These are phyloP conservation scores for Quercus lobata DNA, from an alignment of 331 rosid species.

Conservation along the genomic window DNA sequence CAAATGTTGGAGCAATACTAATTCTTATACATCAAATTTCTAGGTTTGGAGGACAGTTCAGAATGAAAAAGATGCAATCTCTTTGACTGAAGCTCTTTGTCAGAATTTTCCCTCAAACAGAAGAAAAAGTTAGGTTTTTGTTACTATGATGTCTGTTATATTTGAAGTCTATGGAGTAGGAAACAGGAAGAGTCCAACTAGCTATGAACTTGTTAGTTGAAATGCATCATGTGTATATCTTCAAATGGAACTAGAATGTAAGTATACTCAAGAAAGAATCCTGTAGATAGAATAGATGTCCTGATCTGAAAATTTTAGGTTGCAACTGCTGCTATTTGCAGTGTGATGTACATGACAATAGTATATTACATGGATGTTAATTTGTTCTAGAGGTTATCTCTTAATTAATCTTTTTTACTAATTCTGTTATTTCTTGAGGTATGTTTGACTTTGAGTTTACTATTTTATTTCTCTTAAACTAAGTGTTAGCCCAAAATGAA, in stretches of 20 bases:
- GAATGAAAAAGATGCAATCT: conserved; percentile 49
- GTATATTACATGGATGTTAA: too few species aligned
- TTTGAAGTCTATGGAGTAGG: background rate
- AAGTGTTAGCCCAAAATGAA: background rate
- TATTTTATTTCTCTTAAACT: background rate
- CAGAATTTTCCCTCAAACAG: background rate
- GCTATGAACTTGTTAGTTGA: too few species aligned
- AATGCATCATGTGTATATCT: too few species aligned
- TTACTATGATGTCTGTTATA: background rate
- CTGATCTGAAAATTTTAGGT: too few species aligned
- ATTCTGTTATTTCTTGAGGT: background rate
- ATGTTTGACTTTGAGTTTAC: too few species aligned
- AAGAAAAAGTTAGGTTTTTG: background rate
- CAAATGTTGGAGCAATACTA: conserved; percentile 41
- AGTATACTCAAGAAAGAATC: too few species aligned
- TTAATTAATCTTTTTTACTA: background rate
- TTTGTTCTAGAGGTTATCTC: too few species aligned
- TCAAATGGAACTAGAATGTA: too few species aligned
- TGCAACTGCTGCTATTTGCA: too few species aligned
- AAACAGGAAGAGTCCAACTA: too few species aligned
- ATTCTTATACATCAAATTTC: conserved; percentile 20
- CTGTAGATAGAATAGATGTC: too few species aligned
- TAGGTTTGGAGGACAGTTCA: conserved; percentile 69
- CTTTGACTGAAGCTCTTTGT: conserved; percentile 44
- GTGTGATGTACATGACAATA: too few species aligned